Conservation (phyloP, 495 filamentous ascomycete species). For the Aspergillus incahuasiensis region DNA sequence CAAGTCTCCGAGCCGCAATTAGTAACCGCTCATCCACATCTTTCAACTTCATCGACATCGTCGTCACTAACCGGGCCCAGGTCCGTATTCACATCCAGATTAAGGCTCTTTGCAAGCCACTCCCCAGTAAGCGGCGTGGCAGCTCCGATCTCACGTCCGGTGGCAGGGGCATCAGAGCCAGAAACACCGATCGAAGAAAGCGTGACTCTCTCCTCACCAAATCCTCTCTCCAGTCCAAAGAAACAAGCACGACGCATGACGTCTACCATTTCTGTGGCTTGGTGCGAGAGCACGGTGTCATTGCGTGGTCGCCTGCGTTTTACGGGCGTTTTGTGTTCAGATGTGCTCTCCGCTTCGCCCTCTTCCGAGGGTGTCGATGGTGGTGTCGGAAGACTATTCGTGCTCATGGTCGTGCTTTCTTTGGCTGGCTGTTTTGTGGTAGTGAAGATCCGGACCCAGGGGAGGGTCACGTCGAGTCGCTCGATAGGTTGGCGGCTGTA, state of each 20-base stretch:
- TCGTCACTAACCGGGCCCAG: too few relatives aligned
- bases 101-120: conserved; percentile 23
- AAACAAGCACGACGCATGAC: conserved; percentile 40
- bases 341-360: neutral
- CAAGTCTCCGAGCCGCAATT: too few relatives aligned
- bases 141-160: neutral
- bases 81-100: neutral
- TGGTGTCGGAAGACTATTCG: neutral
- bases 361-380: neutral
- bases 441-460: conserved; percentile 29
- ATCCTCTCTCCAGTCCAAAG: conserved; percentile 34
- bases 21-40: too few relatives aligned
- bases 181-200: conserved; percentile 6
- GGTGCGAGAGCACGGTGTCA: conserved; percentile 25
- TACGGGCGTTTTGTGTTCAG: neutral
- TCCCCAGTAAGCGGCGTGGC: conserved; percentile 7
- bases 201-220: conserved; percentile 30
- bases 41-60: too few relatives aligned
- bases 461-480: conserved; percentile 29
- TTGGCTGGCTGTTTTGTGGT: conserved; percentile 6
- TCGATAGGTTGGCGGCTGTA: conserved; percentile 15
- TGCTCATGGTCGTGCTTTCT: neutral
- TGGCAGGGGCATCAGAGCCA: neutral
- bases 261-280: conserved; percentile 38
- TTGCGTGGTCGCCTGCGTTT: neutral